phyloP scores from a whole-genome alignment of 257 asterid species.

The Gardenia jasminoides region DNA sequence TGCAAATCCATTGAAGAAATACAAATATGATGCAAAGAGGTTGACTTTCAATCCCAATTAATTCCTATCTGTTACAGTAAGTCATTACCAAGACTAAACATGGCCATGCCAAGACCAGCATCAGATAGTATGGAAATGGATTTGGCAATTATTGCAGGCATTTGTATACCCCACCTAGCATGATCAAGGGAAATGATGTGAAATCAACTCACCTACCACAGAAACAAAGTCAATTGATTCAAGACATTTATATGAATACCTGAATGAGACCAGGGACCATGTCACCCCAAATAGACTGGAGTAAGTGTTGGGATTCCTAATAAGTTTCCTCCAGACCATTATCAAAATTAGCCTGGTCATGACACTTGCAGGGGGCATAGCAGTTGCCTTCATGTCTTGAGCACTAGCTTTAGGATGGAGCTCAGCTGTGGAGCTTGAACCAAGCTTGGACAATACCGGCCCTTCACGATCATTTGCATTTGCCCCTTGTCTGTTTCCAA shows the following conservation, averaged over 20 bases:
- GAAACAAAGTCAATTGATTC: not conserved
- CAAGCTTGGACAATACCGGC: slow-evolving; percentile 77
- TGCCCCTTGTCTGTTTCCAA: slow-evolving; percentile 33
- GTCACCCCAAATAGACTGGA: slow-evolving; percentile 43
- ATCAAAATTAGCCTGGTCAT: slow-evolving; percentile 47
- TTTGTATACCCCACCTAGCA: slow-evolving; percentile 43
- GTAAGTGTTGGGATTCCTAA: slow-evolving; percentile 48
- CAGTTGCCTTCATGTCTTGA: slow-evolving; percentile 30
- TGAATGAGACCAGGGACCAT: slow-evolving; percentile 45
- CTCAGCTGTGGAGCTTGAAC: slow-evolving; percentile 84
- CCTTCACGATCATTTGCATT: slow-evolving; percentile 40
- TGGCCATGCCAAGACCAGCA: slow-evolving; percentile 58
- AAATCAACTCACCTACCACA: not conserved
- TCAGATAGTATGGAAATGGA: slow-evolving; percentile 45
- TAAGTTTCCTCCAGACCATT: slow-evolving; percentile 51
- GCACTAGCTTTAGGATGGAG: slow-evolving; percentile 62
- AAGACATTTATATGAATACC: slow-evolving; percentile 18
- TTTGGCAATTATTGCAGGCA: slow-evolving; percentile 47
- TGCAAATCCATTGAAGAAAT: slow-evolving; percentile 13
- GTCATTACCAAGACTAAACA: slow-evolving; percentile 51
- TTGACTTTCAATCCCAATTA: not conserved
- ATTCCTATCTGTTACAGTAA: not conserved
- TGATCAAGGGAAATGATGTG: not conserved
- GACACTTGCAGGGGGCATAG: slow-evolving; percentile 49
- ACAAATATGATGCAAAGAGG: not conserved